A percentile compares a stretch with the other conserved stretches of the same genome.
Conservation (phyloP, 768 basidiomycete genomes). For the Pisolithus orientalis region DNA sequence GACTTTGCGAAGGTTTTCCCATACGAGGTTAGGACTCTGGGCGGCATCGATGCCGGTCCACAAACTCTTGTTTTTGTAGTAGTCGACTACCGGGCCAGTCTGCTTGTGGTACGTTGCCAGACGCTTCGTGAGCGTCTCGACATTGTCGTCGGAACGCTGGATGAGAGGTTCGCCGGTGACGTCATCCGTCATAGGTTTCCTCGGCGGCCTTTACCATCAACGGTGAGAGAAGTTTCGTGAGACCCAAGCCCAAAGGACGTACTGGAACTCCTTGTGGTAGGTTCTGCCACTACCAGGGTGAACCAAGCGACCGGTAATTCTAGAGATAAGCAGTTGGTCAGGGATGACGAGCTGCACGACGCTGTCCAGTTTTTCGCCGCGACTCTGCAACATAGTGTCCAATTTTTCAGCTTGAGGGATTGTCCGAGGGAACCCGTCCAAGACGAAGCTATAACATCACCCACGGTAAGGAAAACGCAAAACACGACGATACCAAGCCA, state of each 20-base stretch:
- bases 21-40: slow-evolving; percentile 87
- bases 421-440: slow-evolving; percentile 99
- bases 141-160: slow-evolving; percentile 97
- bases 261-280: slow-evolving; percentile 96
- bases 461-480: background rate
- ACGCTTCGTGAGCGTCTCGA: slow-evolving; percentile 89
- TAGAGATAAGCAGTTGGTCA: slow-evolving; percentile 92
- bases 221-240: slow-evolving; percentile 5
- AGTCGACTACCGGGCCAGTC: slow-evolving; percentile 93
- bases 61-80: slow-evolving; percentile 88
- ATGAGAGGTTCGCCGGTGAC: slow-evolving; percentile 92
- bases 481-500: background rate
- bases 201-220: slow-evolving; percentile 70
- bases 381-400: slow-evolving; percentile 77
- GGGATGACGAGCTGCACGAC: slow-evolving; percentile 89
- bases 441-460: slow-evolving; percentile 66
- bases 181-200: slow-evolving; percentile 93
- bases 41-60: slow-evolving; percentile 93
- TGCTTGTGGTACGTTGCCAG: slow-evolving; percentile 85
- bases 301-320: slow-evolving; percentile 94
- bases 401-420: slow-evolving; percentile 96
- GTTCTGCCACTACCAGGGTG: slow-evolving; percentile 86
- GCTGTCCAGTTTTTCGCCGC: slow-evolving; percentile 87
- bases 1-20: slow-evolving; percentile 70
- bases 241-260: slow-evolving; percentile 26